Evolutionary conservation across 2,329 filamentous ascomycete genomes (phyloP).

Genomic region (Arthrobotrys pseudoclavata): DNA sequence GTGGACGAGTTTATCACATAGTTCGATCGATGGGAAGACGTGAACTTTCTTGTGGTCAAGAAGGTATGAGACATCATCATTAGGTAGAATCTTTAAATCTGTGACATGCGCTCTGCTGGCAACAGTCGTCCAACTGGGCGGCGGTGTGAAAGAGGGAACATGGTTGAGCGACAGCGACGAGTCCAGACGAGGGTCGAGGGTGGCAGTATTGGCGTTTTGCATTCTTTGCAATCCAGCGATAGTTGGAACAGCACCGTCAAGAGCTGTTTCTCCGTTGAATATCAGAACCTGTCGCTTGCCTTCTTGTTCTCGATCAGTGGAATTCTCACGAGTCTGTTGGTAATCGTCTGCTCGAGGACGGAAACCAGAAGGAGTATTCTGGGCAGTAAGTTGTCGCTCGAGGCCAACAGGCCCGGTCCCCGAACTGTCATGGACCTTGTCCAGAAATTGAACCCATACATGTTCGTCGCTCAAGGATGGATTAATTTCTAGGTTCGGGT

Average conservation of each 20-base stretch:
- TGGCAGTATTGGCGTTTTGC: conserved; percentile 44
- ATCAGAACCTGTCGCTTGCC: conserved; percentile 57
- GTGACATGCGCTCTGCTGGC: conserved; percentile 41
- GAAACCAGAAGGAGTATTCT: conserved; percentile 44
- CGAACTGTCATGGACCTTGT: conserved; percentile 55
- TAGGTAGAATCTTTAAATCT: conserved; percentile 50
- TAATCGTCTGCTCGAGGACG: conserved; percentile 50
- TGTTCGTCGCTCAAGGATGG: conserved; percentile 57
- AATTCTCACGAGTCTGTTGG: conserved; percentile 50
- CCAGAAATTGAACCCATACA: conserved; percentile 58
- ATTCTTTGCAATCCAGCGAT: conserved; percentile 58
- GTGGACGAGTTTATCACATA: conserved; percentile 48
- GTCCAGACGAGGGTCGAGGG: conserved; percentile 51
- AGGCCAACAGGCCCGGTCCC: conserved; percentile 37
- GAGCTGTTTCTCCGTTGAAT: conserved; percentile 58
- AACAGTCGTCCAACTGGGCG: conserved; percentile 49
- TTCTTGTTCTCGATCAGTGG: conserved; percentile 54
- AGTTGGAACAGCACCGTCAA: conserved; percentile 56
- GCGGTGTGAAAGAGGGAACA: conserved; percentile 42
- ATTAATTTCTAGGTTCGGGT: conserved; percentile 39
- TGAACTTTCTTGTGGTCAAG: conserved; percentile 58
- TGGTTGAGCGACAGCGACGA: conserved; percentile 52
- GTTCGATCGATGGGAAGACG: conserved; percentile 51
- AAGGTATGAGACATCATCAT: conserved; percentile 47
- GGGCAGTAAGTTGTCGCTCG: conserved; percentile 55